Evolutionary conservation across 2,329 filamentous ascomycete genomes (phyloP), one percentile per base, ranked within the genome.

Genomic region (Diaporthe sp.): DNA sequence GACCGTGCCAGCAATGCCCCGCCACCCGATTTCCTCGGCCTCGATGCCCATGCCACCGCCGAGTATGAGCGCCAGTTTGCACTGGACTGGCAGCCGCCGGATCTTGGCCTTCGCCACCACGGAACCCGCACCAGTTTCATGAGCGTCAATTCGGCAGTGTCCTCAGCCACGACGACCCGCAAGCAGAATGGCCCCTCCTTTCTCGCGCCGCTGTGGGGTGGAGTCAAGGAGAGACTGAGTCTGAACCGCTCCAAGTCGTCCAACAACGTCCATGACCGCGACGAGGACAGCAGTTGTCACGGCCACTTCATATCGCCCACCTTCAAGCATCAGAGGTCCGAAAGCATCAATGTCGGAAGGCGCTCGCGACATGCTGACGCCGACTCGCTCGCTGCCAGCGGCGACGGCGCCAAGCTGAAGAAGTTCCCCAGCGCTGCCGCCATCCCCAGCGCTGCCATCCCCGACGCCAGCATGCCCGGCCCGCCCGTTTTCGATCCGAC

Each of bases 1-100:
- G 94, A 97, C 83, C 92, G 94, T 78, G 87, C 90, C 44, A 96
- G 94, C 81, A 89, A 91, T 75, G 90, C 88, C 76, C 95, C 95
- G 39, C 94, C 94, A 0, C 88, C 90, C 60, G 88, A 91, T 55
- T 95, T 94, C 82, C 87, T 94, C 57, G 91, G 83, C 31, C 82
- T 83, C 15, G 82, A 83, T 22, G 47, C 70, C 53, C 82, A 84
- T 37, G 72, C 75, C n/a, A 78, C 77, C 13, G 34, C 49, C 71
- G 78, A 77, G 12, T 80, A 78, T 76, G 79, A 81, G 76, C 76
- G 73, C 34, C 80, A 78, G 76, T 81, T 79, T 79, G 65, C 75
- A 39, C 71, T 76, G 63, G 75, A 76, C 70, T 76, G 75, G 75
- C 74, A 73, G 57, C 73, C 75, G 25, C 75, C 75, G 2, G 75